A percentile compares a stretch with the other conserved stretches of the same genome.
Evolutionary conservation across 192 early-diverging fungal genomes (phyloP).

Genomic region (Backusella australiensis): DNA sequence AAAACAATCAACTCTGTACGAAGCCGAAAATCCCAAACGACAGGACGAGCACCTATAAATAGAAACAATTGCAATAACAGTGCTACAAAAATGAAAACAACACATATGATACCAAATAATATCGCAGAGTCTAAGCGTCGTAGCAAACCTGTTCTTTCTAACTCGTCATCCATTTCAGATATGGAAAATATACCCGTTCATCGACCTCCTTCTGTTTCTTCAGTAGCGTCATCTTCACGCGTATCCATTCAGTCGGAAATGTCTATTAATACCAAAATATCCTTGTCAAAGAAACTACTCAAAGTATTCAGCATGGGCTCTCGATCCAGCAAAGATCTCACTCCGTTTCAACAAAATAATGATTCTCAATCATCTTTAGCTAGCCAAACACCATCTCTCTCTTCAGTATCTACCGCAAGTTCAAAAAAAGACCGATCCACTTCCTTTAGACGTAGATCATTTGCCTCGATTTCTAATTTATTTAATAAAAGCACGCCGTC

Average conservation of each 20-base stretch:
- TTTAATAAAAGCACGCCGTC: slow-evolving; percentile 21
- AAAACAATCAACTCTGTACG: not conserved
- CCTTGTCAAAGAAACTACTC: slow-evolving; percentile 25
- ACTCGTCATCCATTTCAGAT: slow-evolving; percentile 5
- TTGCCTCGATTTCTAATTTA: slow-evolving; percentile 20
- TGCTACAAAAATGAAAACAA: slow-evolving; percentile 2
- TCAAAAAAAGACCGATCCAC: not conserved
- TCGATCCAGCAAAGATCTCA: slow-evolving; percentile 8
- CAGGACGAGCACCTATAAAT: slow-evolving; percentile 1
- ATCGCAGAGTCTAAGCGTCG: not conserved
- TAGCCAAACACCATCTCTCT: not conserved
- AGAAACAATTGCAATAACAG: not conserved
- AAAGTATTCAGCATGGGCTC: slow-evolving; percentile 36
- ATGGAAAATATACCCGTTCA: not conserved
- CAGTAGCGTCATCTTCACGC: slow-evolving; percentile 3
- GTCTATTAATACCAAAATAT: slow-evolving; percentile 25
- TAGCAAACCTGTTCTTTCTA: not conserved
- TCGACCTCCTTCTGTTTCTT: slow-evolving; percentile 19
- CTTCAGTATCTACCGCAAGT: not conserved
- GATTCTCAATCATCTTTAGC: slow-evolving; percentile 2
- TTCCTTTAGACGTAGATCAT: slow-evolving; percentile 26
- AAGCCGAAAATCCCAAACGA: not conserved
- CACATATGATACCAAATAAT: not conserved
- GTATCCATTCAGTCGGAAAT: slow-evolving; percentile 21
- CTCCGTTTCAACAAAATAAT: slow-evolving; percentile 4